Evolutionary conservation across 495 filamentous ascomycete genomes (phyloP).

Genomic region (Penicillium samsonianum): DNA sequence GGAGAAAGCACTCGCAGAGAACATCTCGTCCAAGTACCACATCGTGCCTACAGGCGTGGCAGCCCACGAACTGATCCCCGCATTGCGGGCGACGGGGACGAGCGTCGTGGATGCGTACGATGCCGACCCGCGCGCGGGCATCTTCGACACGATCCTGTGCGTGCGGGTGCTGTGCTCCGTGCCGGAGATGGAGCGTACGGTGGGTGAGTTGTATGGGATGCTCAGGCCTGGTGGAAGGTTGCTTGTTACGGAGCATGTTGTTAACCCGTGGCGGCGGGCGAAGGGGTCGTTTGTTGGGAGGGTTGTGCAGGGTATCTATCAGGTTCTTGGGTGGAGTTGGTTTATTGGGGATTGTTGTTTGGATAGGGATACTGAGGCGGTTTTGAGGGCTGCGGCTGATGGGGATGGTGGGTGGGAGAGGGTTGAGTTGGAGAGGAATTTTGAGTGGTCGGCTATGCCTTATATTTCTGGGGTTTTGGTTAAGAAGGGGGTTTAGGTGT

Average conservation of each 20-base stretch:
- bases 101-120: conserved; percentile 17
- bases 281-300: conserved; percentile 55
- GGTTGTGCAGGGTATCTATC: conserved; percentile 37
- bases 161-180: conserved; percentile 74
- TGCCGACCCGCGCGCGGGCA: conserved; percentile 26
- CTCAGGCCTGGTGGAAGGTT: conserved; percentile 67
- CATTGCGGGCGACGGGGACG: conserved; percentile 45
- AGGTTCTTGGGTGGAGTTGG: conserved; percentile 39
- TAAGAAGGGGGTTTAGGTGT: conserved; percentile 35
- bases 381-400: conserved; percentile 46
- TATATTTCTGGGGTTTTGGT: conserved; percentile 58
- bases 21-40: conserved; percentile 61
- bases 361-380: conserved; percentile 55
- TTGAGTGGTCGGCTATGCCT: conserved; percentile 51
- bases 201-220: conserved; percentile 58
- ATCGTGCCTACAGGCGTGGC: conserved; percentile 64
- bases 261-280: conserved; percentile 44
- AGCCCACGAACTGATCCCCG: conserved; percentile 43
- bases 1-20: conserved; percentile 44
- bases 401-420: conserved; percentile 55
- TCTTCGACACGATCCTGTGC: conserved; percentile 68
- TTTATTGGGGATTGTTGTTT: conserved; percentile 63
- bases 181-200: conserved; percentile 59
- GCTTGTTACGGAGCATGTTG: conserved; percentile 74
- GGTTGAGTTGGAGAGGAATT: conserved; percentile 53